Conservation (phyloP, 257 asterid genomes). For the Solanum dulcamara region DNA sequence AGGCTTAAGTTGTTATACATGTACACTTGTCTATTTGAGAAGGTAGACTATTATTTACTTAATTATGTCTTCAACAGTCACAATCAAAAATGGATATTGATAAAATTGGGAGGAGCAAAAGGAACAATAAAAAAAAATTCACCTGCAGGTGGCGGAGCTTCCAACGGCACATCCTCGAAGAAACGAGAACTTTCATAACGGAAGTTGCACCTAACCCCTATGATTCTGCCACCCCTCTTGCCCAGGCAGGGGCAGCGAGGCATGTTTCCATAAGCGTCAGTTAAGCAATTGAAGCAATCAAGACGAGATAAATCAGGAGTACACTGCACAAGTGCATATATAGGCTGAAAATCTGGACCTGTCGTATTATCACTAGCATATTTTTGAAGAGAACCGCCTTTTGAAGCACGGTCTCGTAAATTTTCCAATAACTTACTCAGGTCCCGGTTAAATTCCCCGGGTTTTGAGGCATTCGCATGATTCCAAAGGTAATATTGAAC, state of each 20-base stretch:
- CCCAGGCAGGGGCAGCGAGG: background rate
- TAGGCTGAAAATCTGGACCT: background rate
- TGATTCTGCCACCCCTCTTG: background rate
- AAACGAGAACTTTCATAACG: conserved; percentile 1
- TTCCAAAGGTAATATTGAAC: background rate
- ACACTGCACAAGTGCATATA: conserved; percentile 10
- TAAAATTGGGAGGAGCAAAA: background rate
- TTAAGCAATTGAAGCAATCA: conserved; percentile 9
- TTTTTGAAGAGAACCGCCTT: background rate
- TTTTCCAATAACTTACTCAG: background rate
- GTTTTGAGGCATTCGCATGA: background rate
- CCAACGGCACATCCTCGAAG: background rate
- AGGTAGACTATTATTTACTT: background rate
- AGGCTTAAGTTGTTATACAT: background rate
- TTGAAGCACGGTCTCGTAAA: background rate
- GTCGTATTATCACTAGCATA: conserved; percentile 1
- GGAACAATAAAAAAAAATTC: background rate
- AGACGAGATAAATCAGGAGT: conserved; percentile 15
- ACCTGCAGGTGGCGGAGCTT: background rate
- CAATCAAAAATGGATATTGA: background rate
- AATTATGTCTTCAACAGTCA: background rate
- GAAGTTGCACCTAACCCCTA: conserved; percentile 4
- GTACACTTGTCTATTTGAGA: background rate
- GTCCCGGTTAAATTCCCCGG: background rate
- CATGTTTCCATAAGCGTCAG: background rate